Conservation (phyloP, 257 asterid species). For the Leptodermis oblonga region DNA sequence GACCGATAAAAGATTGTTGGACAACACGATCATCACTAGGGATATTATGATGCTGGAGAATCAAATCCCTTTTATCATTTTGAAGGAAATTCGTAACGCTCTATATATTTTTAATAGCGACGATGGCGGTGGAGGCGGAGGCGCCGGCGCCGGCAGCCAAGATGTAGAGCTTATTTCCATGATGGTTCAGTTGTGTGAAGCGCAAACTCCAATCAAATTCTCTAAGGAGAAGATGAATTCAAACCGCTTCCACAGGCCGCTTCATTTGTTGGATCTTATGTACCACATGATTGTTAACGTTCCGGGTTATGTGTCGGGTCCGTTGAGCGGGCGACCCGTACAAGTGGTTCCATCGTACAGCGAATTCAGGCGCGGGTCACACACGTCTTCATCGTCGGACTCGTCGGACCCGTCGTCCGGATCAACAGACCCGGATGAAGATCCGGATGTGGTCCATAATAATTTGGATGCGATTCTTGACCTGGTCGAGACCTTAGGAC, state of each 20-base stretch:
- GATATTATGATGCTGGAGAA: slow-evolving; percentile 42
- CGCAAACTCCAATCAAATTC: slow-evolving; percentile 26
- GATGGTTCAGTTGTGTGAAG: slow-evolving; percentile 23
- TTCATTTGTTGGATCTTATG: slow-evolving; percentile 37
- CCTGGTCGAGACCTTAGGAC: slow-evolving; percentile 10
- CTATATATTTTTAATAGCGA: not conserved
- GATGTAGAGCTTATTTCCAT: not conserved
- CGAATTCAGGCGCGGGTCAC: not conserved
- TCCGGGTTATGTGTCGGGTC: not conserved
- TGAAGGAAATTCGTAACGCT: slow-evolving; percentile 18
- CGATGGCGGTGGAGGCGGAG: not conserved
- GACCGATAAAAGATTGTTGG: slow-evolving; percentile 10
- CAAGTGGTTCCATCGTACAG: not conserved
- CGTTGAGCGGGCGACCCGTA: not conserved
- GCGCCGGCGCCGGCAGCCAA: not conserved
- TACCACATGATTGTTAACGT: slow-evolving; percentile 24
- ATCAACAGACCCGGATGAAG: not conserved
- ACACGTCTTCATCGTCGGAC: not conserved
- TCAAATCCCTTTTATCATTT: slow-evolving; percentile 30
- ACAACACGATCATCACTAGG: slow-evolving; percentile 12
- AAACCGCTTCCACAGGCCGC: not conserved
- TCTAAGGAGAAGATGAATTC: not conserved
- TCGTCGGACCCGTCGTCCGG: not conserved
- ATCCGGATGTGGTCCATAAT: slow-evolving; percentile 9
- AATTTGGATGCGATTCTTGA: slow-evolving; percentile 18